Evolutionary conservation across 768 basidiomycete genomes (phyloP).

Genomic region (Suillus clintonianus): DNA sequence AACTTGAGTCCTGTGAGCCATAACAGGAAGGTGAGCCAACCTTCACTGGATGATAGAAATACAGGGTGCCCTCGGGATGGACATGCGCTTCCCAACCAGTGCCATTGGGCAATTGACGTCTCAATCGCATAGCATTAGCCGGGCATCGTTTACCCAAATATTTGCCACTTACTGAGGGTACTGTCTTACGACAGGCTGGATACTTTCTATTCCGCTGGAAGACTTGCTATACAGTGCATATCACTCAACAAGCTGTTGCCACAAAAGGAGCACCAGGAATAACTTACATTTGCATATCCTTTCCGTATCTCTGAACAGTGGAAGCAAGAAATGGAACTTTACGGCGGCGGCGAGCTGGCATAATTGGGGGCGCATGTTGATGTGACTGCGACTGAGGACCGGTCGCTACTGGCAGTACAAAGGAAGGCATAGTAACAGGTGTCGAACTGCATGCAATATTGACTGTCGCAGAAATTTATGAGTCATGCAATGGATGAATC

Average conservation of each 20-base stretch:
- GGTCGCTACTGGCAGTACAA: not conserved
- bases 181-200: not conserved
- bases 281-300: not conserved
- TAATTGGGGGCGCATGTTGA: not conserved
- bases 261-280: not conserved
- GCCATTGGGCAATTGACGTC: not conserved
- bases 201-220: not conserved
- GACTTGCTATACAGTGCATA: not conserved
- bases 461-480: not conserved
- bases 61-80: constrained; percentile 58
- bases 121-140: not conserved
- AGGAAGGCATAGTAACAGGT: not conserved
- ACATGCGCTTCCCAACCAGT: constrained; percentile 41
- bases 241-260: not conserved
- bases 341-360: not conserved
- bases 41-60: constrained; percentile 46
- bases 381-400: not conserved
- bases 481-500: not conserved
- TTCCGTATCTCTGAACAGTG: not conserved
- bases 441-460: no score
- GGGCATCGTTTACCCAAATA: not conserved
- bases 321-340: not conserved
- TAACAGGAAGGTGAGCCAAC: constrained; percentile 26
- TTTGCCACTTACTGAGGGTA: not conserved
- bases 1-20: not conserved